These are phyloP conservation scores for Silene coronaria DNA, from an alignment of 179 eudicot species.

Conservation along the genomic window DNA sequence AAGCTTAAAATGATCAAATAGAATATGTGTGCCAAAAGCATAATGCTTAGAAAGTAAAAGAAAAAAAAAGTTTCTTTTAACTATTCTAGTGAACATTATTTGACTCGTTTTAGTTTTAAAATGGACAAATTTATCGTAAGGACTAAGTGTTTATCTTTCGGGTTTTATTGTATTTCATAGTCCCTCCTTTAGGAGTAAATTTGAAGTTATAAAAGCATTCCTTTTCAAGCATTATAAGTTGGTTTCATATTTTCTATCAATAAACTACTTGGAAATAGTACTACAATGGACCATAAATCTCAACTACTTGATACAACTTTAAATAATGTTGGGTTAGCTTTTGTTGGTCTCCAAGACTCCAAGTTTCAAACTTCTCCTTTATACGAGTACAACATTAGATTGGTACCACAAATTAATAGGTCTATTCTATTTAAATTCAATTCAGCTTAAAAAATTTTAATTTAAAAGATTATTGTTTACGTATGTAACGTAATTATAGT, in stretches of 20 bases:
- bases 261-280: background rate
- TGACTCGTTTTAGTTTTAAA: too few species aligned
- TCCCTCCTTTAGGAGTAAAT: conserved; percentile 17
- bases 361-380: background rate
- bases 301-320: conserved; percentile 10
- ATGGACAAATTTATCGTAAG: too few species aligned
- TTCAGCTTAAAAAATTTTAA: too few species aligned
- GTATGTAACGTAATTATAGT: too few species aligned
- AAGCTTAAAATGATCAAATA: too few species aligned
- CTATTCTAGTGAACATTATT: too few species aligned
- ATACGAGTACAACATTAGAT: background rate
- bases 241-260: conserved; percentile 13
- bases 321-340: background rate
- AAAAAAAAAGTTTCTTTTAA: too few species aligned
- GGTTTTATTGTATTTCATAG: too few species aligned
- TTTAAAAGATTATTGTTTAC: too few species aligned
- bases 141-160: too few species aligned
- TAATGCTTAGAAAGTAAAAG: too few species aligned
- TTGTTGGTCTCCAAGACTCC: background rate
- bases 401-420: background rate
- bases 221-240: conserved; percentile 22
- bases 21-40: too few species aligned
- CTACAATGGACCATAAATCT: conserved; percentile 17
- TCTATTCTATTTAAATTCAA: background rate
- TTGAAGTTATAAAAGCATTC: conserved; percentile 24